Evolutionary conservation across 129 eudicot species (phyloP), one percentile per base, ranked within the genome.

Genomic region (Arctium minus): DNA sequence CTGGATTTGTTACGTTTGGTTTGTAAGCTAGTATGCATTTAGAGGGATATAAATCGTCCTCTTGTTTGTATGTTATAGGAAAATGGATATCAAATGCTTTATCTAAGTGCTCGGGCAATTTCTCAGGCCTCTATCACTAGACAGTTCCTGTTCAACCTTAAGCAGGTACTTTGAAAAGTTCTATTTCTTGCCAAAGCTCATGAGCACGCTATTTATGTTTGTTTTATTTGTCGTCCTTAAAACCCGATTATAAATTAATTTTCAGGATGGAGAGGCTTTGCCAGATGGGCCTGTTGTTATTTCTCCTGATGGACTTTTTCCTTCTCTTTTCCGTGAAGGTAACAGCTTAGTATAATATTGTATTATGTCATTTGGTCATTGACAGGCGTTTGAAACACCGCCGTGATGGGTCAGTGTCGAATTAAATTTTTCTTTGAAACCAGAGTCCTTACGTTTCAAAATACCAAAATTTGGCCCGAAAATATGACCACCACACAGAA

Each of bases 261-360:
- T 83, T 80, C 87, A 96, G 99, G 97, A 96, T 75, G 99, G 99
- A 62, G 92, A 91, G 88, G 92, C 87, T 73, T 88, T 96, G 72
- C 99, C 99, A 29, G 99, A 96, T 70, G 99, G 99, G 70, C 99
- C 99, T 42, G 96, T 96, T 75, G 89, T 96, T 70, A 96, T 93
- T 46, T 96, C 99, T 33, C 99, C 99, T 18, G 98, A 96, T 72
- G 98, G 99, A 64, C 94, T 96, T 64, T 96, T 96, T 89, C 99
- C 99, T 78, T 96, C 99, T 70, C 86, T 96, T 42, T 96, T 85
- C 73, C 92, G 99, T 65, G 99, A 96, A 93, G 99, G 99, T 96
- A 80, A 79, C 50, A 67, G 22, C 35, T 79, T 82, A 65, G 37
- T 50, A 29, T 8, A 81, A 44, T 44, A 9, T 44, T 40, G 46